Evolutionary conservation across 805 yeast genomes (phyloP), one percentile per base, ranked within the genome.

Genomic region (Yarrowia sp.): DNA sequence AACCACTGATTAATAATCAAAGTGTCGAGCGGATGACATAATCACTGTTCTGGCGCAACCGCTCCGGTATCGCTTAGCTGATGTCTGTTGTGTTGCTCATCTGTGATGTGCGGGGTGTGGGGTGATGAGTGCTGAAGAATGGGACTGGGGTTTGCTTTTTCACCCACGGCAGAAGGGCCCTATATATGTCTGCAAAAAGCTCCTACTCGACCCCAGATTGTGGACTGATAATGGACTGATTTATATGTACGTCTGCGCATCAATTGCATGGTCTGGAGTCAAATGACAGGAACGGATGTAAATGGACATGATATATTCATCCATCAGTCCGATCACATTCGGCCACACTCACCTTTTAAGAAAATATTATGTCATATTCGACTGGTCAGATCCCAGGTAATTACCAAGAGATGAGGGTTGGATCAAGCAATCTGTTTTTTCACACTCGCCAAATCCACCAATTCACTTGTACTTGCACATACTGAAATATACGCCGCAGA

Each of bases 141-240:
- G 32, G 32, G 7, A 26, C 32, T 26, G 32, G 14, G 59, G 19
- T 53, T 53, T 50, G 45, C 45, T 40, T 53, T 38, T 53, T 35
- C 45, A 14, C 14, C 3, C 8, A 19, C 35, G 19, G 58, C 45
- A 53, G 45, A 8, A 7, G 16, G 45, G 16, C 59, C 41, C 61
- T 55, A 55, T 41, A 55, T 55, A 55, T 26, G 38, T 19, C 38
- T 41, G 38, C n/a, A 40, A 14, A 38, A 35, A 11, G 42, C 36
- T 19, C 36, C 19, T 15, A 36, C 12, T 53, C 32, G 61, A 55
- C 61, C 61, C 61, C 61, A 8, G 61, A 55, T 55, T 55, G 61
- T 55, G 61, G 61, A 41, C 61, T 55, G 61, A 55, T 55, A 41
- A 26, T 55, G 46, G 61, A 16, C 43, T 52, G 58, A 52, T 38